Evolutionary conservation across 352 stramenopile genomes (phyloP).

Genomic region (Globisporangium cederbergense): DNA sequence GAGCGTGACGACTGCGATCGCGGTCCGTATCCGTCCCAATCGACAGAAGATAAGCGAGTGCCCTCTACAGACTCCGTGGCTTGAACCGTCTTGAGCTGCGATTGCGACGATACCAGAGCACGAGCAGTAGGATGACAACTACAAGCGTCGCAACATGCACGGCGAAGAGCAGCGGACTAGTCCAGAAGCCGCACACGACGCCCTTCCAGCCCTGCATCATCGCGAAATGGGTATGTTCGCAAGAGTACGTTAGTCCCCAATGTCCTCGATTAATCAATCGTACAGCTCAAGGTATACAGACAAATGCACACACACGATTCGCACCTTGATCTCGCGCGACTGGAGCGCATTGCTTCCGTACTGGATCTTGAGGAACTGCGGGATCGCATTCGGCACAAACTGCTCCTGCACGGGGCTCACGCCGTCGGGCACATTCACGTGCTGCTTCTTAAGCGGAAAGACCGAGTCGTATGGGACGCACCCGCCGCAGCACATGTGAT

Average conservation of each 20-base stretch:
- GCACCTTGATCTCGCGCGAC: constrained; percentile 74
- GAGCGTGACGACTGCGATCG: no score
- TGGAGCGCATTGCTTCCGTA: constrained; percentile 53
- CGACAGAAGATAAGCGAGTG: not conserved
- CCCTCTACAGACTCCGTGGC: constrained; percentile 38
- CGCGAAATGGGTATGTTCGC: not conserved
- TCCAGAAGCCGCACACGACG: constrained; percentile 78
- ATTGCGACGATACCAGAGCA: constrained; percentile 38
- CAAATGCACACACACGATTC: constrained; percentile 5
- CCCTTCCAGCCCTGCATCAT: constrained; percentile 63
- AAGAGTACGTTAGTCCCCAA: not conserved
- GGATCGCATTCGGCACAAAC: constrained; percentile 46
- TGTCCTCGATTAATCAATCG: not conserved
- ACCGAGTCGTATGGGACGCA: constrained; percentile 58
- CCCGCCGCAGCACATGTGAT: constrained; percentile 75
- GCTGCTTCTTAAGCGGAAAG: constrained; percentile 52
- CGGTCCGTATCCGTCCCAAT: not conserved
- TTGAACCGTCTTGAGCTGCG: constrained; percentile 26
- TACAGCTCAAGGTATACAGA: constrained; percentile 1
- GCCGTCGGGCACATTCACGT: constrained; percentile 47
- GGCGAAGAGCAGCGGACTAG: constrained; percentile 56
- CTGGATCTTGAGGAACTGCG: constrained; percentile 67
- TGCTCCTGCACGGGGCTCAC: constrained; percentile 43
- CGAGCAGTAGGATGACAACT: constrained; percentile 29
- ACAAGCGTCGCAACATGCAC: constrained; percentile 46